A percentile compares a stretch with the other conserved stretches of the same genome.
Conservation (phyloP, 257 asterid genomes). For the Scutellaria barbata region DNA sequence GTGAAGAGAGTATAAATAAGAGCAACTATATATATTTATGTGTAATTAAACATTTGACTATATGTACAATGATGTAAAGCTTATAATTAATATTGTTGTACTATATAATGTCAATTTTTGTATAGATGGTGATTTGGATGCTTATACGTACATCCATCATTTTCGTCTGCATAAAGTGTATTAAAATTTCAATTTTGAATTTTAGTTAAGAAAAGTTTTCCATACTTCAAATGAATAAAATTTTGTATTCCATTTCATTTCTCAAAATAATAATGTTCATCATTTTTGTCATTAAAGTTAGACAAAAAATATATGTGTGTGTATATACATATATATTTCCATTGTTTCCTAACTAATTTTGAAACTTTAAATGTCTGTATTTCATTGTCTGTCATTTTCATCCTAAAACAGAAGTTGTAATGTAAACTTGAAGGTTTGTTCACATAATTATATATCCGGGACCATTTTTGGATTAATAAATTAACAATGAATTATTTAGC, state of each 20-base stretch:
- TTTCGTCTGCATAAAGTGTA: conserved; percentile 21
- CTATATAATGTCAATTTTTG: conserved; percentile 21
- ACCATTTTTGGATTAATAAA: neutral
- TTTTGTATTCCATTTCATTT: neutral
- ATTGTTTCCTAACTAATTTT: neutral
- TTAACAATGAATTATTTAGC: neutral
- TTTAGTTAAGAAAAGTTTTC: neutral
- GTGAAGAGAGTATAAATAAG: conserved; percentile 9
- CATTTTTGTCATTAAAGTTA: neutral
- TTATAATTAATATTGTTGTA: conserved; percentile 22
- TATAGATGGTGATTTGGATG: conserved; percentile 26
- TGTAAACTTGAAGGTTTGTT: conserved; percentile 19
- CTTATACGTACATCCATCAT: neutral
- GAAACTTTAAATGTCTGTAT: neutral
- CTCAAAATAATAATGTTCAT: neutral
- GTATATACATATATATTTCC: neutral
- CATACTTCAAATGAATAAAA: neutral
- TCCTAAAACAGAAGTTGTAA: conserved; percentile 5
- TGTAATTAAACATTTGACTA: conserved; percentile 34
- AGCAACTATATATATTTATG: conserved; percentile 26
- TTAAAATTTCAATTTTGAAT: neutral
- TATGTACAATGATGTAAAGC: conserved; percentile 16
- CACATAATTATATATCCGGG: neutral
- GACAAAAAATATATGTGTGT: too few relatives aligned
- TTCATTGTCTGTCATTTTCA: conserved; percentile 36